A percentile compares a stretch with the other conserved stretches of the same genome.
Conservation (phyloP, 116 monocot species). For the Thalassia testudinum region DNA sequence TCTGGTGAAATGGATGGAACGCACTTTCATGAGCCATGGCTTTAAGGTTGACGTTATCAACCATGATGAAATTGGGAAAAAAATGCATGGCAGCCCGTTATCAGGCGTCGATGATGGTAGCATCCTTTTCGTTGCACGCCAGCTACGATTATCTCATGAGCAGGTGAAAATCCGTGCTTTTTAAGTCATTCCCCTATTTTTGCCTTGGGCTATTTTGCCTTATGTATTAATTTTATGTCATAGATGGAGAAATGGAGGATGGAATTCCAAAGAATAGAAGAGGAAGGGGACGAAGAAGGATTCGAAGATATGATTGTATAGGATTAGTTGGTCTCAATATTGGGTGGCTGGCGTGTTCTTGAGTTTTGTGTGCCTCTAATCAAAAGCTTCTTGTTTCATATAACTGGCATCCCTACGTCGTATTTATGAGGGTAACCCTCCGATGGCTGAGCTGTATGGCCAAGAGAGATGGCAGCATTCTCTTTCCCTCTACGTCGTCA, state of each 20-base stretch:
- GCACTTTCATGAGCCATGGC: slow-evolving; percentile 48
- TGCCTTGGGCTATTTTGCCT: neutral
- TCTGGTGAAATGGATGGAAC: slow-evolving; percentile 27
- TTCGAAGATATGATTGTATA: slow-evolving; percentile 10
- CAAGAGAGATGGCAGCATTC: too few species aligned
- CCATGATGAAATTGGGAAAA: slow-evolving; percentile 35
- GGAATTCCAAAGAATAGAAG: slow-evolving; percentile 21
- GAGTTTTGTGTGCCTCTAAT: too few species aligned
- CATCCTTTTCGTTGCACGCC: slow-evolving; percentile 54
- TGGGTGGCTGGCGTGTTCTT: too few species aligned
- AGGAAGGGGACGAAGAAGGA: slow-evolving; percentile 24
- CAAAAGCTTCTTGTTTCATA: too few species aligned
- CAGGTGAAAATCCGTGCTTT: slow-evolving; percentile 48
- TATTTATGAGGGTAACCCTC: too few species aligned
- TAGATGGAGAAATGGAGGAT: slow-evolving; percentile 55
- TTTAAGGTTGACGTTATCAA: slow-evolving; percentile 33
- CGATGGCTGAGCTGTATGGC: too few species aligned
- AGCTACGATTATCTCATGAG: slow-evolving; percentile 71
- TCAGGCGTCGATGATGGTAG: slow-evolving; percentile 10
- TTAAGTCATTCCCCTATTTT: neutral
- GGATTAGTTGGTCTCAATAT: neutral
- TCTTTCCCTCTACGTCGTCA: too few species aligned
- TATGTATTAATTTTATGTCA: neutral
- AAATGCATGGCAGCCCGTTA: slow-evolving; percentile 5
- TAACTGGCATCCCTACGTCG: too few species aligned